Base-by-base conservation (phyloP, 2,329 filamentous ascomycete species). In the Trichoderma asperellum region DNA sequence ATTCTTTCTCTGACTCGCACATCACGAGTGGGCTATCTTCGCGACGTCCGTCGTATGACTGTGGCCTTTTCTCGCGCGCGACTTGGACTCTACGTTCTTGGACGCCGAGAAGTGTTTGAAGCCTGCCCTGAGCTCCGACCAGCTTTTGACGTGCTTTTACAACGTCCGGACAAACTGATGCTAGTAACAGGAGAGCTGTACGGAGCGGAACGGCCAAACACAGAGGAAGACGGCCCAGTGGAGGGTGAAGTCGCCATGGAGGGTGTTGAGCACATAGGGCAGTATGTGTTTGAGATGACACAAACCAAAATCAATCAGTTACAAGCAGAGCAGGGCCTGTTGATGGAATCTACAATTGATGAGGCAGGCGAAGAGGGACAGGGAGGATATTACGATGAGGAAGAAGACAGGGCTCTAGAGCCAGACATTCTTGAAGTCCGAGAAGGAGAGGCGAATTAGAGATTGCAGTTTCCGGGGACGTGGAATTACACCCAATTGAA, bases 221-320 rank as follows among this genome's bases (percentile, higher is more conserved):
- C 79, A 1, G 82, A 82, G 5, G 84, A 84, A 58, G 75, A 75
- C 4, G 72, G 72, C 7, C 77, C 82, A 7, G 82, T 87, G 7
- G 81, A 84, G 2, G 86, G 86, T 14, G 86, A 88, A 74, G 90
- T 89, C 0, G 84, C 88, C 24, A 98, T 99, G 92, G 92, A 95
- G 75, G 88, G 92, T 40, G 90, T 98, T 1, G 95, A 99, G 82
- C 96, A 99, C 82, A 80, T 99, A 43, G 96, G 96, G 0, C 92
- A 97, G 81, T 99, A 97, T 79, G 95, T 99, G 27, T 97, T 89
- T 78, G 93, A 99, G 79, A 99, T 99, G 93, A 97, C 94, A 4
- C 88, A 91, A 58, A 87, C 86, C 1, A 85, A 81, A 75, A 73
- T 87, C 43, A 79, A 83, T 75, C 84, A 88, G 75, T 72, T 88